Evolutionary conservation across 768 basidiomycete species (phyloP), one percentile per base, ranked within the genome.

Genomic region (Leccinum uliginosum): DNA sequence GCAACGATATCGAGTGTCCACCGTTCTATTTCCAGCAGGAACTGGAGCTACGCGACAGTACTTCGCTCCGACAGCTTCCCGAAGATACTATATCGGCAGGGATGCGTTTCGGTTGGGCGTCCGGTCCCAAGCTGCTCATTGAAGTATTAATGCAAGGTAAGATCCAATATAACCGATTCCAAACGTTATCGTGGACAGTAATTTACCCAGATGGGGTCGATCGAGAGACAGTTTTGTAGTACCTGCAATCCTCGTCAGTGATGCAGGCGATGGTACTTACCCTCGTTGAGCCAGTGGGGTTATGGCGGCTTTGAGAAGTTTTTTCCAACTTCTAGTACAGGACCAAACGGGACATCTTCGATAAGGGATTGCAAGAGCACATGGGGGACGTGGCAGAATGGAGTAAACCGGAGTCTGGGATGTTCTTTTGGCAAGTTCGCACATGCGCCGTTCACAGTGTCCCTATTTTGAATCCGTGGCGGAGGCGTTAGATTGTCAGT

Each of bases 21-120:
- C 82, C 86, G 3, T 88, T 85, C 3, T 94, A 93, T 73, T 89
- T 92, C 68, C 77, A 82, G 43, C 79, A 92, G 46, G 92, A 94
- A 69, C 74, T 71, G 10, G 77, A 81, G 47, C 78, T 82, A 65
- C 76, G 78, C 3, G 79, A 83, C 62, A 15, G 87, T 91, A 27
- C 64, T 93, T 45, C 82, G 91, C 51, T 91, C 95, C 67, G 93
- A 94, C 66, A 87, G 86, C 67, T 77, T 94, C 58, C 89, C 85
- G 56, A 96, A 95, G 75, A 77, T 93, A 14, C 12, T 34, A 75
- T 85, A 24, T 85, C 83, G 34, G 79, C 81, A 24, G 87, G 86
- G 26, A 81, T 89, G 63, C 81, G 88, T 35, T 78, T 93, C 56
- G 90, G 90, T 5, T 91, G 86, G 38, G 38, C 81, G 6, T 83